These are phyloP conservation scores for Calycina herbarum DNA, from an alignment of 2,329 filamentous ascomycete species.

Conservation along the genomic window DNA sequence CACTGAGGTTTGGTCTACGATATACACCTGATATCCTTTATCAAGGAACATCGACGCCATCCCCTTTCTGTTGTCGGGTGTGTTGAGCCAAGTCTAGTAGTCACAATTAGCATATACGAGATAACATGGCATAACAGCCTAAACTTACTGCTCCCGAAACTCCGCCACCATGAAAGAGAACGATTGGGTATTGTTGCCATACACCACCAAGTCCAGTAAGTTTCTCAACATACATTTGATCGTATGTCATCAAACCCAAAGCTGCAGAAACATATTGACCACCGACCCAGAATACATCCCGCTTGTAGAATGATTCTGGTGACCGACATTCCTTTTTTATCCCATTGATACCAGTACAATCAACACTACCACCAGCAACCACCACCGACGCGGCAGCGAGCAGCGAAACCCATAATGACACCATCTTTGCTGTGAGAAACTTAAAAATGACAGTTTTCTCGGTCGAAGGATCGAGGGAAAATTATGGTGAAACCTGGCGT, in stretches of 20 bases:
- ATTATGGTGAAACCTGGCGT: not conserved
- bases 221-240: constrained; percentile 1
- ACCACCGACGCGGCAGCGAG: not conserved
- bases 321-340: constrained; percentile 1
- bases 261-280: not conserved
- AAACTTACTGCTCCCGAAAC: constrained; percentile 2
- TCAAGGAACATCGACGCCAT: constrained; percentile 2
- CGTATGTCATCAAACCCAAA: constrained; percentile 3
- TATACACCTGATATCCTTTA: constrained; percentile 4
- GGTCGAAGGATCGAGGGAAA: not conserved
- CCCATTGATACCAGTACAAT: not conserved
- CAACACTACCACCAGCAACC: not conserved
- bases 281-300: constrained; percentile 1
- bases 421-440: constrained; percentile 3
- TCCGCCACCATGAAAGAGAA: not conserved
- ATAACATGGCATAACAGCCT: not conserved
- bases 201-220: constrained; percentile 1
- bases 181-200: not conserved
- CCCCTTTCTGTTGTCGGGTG: not conserved
- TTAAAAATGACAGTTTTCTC: not conserved
- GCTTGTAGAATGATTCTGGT: not conserved
- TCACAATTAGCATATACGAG: not conserved
- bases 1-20: not conserved
- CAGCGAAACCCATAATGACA: not conserved
- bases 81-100: constrained; percentile 2